Percentiles rank a stretch among this genome's conserved stretches.
Conservation (phyloP, 2,329 filamentous ascomycete genomes). For the Tolypocladium nubicola region DNA sequence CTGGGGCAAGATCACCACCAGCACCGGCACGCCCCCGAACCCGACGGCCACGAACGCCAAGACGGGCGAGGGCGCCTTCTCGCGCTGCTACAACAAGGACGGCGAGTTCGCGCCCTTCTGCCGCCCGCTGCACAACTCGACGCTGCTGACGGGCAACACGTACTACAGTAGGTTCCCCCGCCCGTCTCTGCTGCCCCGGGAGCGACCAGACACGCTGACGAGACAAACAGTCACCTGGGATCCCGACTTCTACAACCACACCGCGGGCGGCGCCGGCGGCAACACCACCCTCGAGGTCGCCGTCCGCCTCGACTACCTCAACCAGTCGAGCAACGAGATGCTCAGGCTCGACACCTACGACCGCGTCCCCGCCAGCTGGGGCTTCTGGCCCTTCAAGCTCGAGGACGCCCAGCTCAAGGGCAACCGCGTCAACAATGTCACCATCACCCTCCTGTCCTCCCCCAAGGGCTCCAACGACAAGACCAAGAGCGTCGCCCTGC, state of each 20-base stretch:
- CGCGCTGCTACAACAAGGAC: conserved; percentile 36
- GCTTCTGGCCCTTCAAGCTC: conserved; percentile 37
- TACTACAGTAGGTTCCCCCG: conserved; percentile 37
- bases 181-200: not conserved
- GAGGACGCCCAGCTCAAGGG: conserved; percentile 24
- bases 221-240: conserved; percentile 44
- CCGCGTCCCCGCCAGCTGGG: conserved; percentile 28
- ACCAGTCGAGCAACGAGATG: conserved; percentile 24
- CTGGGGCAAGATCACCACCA: conserved; percentile 26
- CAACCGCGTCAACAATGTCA: conserved; percentile 33
- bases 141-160: conserved; percentile 31
- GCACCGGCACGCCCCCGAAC: conserved; percentile 31
- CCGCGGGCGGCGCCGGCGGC: conserved; percentile 20
- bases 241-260: conserved; percentile 35
- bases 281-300: conserved; percentile 20
- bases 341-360: conserved; percentile 24
- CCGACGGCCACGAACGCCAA: conserved; percentile 29
- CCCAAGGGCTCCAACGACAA: conserved; percentile 21
- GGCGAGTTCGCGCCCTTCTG: conserved; percentile 41
- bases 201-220: not conserved
- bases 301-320: conserved; percentile 30
- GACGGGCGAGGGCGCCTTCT: conserved; percentile 36
- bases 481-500: conserved; percentile 30
- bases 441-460: conserved; percentile 31
- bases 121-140: conserved; percentile 30